Base-by-base conservation (phyloP, 306 rosid species). In the Medicago ruthenica region DNA sequence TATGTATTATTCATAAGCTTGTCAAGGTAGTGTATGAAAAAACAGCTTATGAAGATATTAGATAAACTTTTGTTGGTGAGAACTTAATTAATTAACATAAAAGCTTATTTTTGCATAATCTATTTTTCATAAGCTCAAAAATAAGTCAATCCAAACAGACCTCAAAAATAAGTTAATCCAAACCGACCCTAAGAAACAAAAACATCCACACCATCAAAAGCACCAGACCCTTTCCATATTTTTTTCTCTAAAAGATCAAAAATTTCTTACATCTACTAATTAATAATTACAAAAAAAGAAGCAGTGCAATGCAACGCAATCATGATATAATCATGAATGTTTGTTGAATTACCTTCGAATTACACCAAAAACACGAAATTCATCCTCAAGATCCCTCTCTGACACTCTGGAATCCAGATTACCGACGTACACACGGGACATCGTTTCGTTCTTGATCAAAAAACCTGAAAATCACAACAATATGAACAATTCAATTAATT, bases 341-440 rank as follows among this genome's bases (percentile, higher is more conserved):
- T 54, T 53, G 4, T 77, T 55, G 2, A 2, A 6, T 3, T 85
- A 96, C 99, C 99, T 96, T 75, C 97, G 85, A 10, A 96, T 96
- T 76, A 90, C 97, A 82, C 99, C 99, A 68, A 84, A 96, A 31
- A 82, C 88, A 61, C 96, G 99, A 76, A 96, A 96, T 80, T 92
- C 99, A 65, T 96, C 99, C 76, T 96, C 99, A 9, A 96, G 97
- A 22, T 96, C 99, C 34, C 97, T 89, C 89, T 96, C 99, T 1
- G 93, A 74, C 16, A 96, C 99, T 74, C 99, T 79, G 8, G 97
- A 90, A 78, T 92, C 97, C 76, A 96, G 68, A 76, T 96, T 96
- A 69, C 99, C 99, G 16, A 96, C 96, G 70, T 96, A 96, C 12
- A 96, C 97, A 22, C 99, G 98, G 83, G 99, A 89, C 99, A 96